These are phyloP conservation scores for Misopates orontium DNA, from an alignment of 257 asterid genomes.

Conservation along the genomic window DNA sequence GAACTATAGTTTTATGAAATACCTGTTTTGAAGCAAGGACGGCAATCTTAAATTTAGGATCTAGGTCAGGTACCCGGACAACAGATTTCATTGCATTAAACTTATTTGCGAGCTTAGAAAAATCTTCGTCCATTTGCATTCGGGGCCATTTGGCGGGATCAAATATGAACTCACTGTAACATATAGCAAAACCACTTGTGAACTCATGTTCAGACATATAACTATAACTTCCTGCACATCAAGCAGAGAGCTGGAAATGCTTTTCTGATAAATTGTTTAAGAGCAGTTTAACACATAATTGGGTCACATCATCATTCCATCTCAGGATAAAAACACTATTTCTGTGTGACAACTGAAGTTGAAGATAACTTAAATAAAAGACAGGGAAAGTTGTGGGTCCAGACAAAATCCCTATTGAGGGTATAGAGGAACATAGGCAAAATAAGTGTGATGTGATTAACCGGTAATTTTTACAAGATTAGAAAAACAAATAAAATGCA, in stretches of 20 bases:
- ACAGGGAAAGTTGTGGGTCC: too few species aligned
- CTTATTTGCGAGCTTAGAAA: constrained; percentile 56
- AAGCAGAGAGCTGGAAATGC: neutral
- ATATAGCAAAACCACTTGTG: constrained; percentile 33
- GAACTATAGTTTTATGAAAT: neutral
- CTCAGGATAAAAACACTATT: too few species aligned
- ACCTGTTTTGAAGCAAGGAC: constrained; percentile 93
- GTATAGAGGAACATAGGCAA: too few species aligned
- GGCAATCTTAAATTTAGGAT: constrained; percentile 80
- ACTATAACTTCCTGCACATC: constrained; percentile 15
- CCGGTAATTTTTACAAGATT: too few species aligned
- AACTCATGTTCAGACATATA: constrained; percentile 20
- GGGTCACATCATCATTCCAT: too few species aligned
- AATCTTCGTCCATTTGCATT: constrained; percentile 75
- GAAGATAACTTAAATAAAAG: too few species aligned
- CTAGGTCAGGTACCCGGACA: constrained; percentile 74
- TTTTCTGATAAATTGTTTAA: too few species aligned
- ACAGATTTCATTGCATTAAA: constrained; percentile 77
- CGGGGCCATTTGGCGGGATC: constrained; percentile 86
- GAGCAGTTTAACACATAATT: too few species aligned
- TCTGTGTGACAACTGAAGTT: too few species aligned
- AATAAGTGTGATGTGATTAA: too few species aligned
- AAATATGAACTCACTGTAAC: constrained; percentile 79
- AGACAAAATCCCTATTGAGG: too few species aligned
- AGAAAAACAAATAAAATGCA: too few species aligned